Conservation (phyloP, 768 basidiomycete species). For the Amanita polypyramis region DNA sequence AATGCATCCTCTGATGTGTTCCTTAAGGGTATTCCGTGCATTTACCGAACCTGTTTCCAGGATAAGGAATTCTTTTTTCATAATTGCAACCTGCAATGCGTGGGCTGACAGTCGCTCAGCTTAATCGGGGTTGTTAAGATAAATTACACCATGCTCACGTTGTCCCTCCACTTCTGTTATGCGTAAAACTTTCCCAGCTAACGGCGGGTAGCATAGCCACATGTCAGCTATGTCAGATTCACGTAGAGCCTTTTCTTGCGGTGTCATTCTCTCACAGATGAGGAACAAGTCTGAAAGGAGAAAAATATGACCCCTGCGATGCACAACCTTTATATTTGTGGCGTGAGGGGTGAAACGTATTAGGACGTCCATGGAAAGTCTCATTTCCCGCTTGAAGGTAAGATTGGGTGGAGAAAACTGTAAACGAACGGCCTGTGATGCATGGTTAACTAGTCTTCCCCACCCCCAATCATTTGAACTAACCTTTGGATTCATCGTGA, state of each 20-base stretch:
- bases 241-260: slow-evolving; percentile 43
- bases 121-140: background rate
- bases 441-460: background rate
- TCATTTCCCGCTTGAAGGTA: slow-evolving; percentile 68
- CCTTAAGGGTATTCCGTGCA: slow-evolving; percentile 50
- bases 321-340: slow-evolving; percentile 66
- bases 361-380: slow-evolving; percentile 58
- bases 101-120: slow-evolving; percentile 36
- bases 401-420: slow-evolving; percentile 81
- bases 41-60: slow-evolving; percentile 51
- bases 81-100: slow-evolving; percentile 65
- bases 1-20: slow-evolving; percentile 75
- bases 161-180: slow-evolving; percentile 51
- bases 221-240: slow-evolving; percentile 63
- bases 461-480: slow-evolving; percentile 6
- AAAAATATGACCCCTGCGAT: slow-evolving; percentile 72
- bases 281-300: slow-evolving; percentile 91
- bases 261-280: slow-evolving; percentile 75
- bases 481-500: slow-evolving; percentile 92
- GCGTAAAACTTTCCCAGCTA: slow-evolving; percentile 87
- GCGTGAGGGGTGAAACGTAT: slow-evolving; percentile 71
- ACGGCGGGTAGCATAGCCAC: slow-evolving; percentile 90
- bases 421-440: slow-evolving; percentile 66
- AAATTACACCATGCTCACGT: slow-evolving; percentile 30
- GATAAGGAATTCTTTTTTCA: slow-evolving; percentile 78